Percentiles rank a stretch among this genome's conserved stretches.
Evolutionary conservation across 129 eudicot genomes (phyloP).

Genomic region (Artemisia annua): DNA sequence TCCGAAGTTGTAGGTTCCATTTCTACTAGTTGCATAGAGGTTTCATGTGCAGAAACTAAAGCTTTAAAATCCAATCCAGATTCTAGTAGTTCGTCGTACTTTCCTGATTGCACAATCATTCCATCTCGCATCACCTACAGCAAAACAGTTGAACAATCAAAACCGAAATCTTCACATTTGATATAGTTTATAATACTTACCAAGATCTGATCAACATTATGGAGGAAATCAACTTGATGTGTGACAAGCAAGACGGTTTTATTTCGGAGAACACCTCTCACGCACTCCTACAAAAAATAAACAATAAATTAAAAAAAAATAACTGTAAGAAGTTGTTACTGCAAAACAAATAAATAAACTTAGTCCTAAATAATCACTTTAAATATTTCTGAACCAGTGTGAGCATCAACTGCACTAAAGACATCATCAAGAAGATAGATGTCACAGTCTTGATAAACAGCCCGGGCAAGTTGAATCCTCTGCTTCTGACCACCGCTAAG

Average conservation of each 20-base stretch:
- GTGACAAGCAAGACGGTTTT: conserved; percentile 83
- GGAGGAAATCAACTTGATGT: conserved; percentile 96
- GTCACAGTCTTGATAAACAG: conserved; percentile 89
- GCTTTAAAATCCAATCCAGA: conserved; percentile 66
- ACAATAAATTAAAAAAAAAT: too few relatives aligned
- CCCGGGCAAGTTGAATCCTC: conserved; percentile 88
- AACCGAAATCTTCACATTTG: neutral
- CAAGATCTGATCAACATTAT: conserved; percentile 80
- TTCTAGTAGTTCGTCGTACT: conserved; percentile 53
- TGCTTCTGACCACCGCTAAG: conserved; percentile 97
- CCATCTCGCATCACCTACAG: conserved; percentile 91
- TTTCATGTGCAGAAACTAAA: conserved; percentile 71
- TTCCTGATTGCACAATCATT: conserved; percentile 79
- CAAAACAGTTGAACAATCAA: neutral
- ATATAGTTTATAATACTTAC: conserved; percentile 34
- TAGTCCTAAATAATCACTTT: conserved; percentile 36
- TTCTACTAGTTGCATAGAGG: conserved; percentile 76
- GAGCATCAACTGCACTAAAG: conserved; percentile 92
- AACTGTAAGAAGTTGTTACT: conserved; percentile 7
- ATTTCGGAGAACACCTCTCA: conserved; percentile 66
- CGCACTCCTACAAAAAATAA: conserved; percentile 50
- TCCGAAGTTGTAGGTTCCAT: conserved; percentile 34
- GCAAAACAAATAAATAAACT: neutral
- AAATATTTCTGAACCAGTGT: conserved; percentile 87
- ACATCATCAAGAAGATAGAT: conserved; percentile 91